Percentiles rank a stretch among this genome's conserved stretches.
Evolutionary conservation across 2,329 filamentous ascomycete species (phyloP).

Genomic region (Botryotinia convoluta): DNA sequence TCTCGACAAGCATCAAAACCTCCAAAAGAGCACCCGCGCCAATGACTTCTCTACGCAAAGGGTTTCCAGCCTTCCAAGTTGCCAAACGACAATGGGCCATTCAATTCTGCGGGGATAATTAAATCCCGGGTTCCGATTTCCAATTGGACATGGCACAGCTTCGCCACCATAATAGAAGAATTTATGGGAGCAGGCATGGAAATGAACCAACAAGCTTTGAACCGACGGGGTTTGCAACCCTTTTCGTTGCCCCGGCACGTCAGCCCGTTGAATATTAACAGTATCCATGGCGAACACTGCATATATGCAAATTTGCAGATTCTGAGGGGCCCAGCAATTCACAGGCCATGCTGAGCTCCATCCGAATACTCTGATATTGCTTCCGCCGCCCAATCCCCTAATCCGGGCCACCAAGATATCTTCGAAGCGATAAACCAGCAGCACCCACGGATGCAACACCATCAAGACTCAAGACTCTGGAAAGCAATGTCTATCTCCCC

Average conservation of each 20-base stretch:
- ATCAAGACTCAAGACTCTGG: conserved; percentile 58
- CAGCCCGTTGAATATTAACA: not conserved
- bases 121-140: no score
- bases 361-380: conserved; percentile 94
- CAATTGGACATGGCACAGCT: no score
- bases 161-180: not conserved
- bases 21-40: not conserved
- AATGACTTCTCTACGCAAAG: not conserved
- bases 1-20: not conserved
- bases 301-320: not conserved
- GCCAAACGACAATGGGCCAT: no score
- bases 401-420: conserved; percentile 70
- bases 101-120: no score
- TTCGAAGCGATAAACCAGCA: conserved; percentile 71
- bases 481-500: not conserved
- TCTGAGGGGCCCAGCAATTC: conserved; percentile 50
- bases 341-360: conserved; percentile 77
- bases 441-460: conserved; percentile 75
- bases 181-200: not conserved
- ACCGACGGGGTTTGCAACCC: not conserved
- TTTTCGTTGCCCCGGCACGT: not conserved
- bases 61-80: no score
- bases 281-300: not conserved
- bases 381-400: conserved; percentile 82
- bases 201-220: not conserved